Evolutionary conservation across 768 basidiomycete genomes (phyloP).

Genomic region (Hemileccinum rubropunctum): DNA sequence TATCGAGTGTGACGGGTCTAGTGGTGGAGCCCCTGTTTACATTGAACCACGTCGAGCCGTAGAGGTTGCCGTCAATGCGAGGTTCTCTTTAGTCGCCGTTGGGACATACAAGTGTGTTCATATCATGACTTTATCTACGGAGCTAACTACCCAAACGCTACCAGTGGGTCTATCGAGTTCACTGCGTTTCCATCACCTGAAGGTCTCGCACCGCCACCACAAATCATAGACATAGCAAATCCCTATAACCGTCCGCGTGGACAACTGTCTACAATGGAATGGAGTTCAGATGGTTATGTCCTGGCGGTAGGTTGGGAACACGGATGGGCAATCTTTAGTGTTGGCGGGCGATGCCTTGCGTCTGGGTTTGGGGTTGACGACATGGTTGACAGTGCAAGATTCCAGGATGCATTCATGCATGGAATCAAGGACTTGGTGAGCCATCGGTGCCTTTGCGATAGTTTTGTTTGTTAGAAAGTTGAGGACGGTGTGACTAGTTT

Average conservation of each 20-base stretch:
- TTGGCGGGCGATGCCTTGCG: conserved; percentile 83
- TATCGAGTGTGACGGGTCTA: conserved; percentile 45
- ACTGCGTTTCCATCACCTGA: conserved; percentile 67
- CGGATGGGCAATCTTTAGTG: conserved; percentile 90
- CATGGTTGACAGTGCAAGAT: conserved; percentile 51
- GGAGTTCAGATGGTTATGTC: conserved; percentile 96
- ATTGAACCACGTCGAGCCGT: conserved; percentile 66
- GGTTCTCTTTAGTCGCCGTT: conserved; percentile 80
- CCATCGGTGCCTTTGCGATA: neutral
- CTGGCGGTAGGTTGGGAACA: conserved; percentile 88
- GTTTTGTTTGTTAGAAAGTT: neutral
- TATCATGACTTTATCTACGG: neutral
- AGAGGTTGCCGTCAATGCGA: conserved; percentile 65
- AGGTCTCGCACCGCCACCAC: conserved; percentile 54
- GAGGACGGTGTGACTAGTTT: conserved; percentile 50
- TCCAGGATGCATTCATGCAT: conserved; percentile 84
- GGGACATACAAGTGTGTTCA: conserved; percentile 63
- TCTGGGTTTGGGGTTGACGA: conserved; percentile 74
- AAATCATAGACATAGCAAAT: conserved; percentile 61
- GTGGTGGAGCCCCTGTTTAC: conserved; percentile 40
- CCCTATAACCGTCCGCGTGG: conserved; percentile 59
- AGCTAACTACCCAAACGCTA: neutral
- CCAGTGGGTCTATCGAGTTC: conserved; percentile 65
- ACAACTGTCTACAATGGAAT: conserved; percentile 67
- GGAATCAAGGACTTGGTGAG: conserved; percentile 74